These are phyloP conservation scores for Acacia pycnantha DNA, from an alignment of 331 rosid genomes.

Conservation along the genomic window DNA sequence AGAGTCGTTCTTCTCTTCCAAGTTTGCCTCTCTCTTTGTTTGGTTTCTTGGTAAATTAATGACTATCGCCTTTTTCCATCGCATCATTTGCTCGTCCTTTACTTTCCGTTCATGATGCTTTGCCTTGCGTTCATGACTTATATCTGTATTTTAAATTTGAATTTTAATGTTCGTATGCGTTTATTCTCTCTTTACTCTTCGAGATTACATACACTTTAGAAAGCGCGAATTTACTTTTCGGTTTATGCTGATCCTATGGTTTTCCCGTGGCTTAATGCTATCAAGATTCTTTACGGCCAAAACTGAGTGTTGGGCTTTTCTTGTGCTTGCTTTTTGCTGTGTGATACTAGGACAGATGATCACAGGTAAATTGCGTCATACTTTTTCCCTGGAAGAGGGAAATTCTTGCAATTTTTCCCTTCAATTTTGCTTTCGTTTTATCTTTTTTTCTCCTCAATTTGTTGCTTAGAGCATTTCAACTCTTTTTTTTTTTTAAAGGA, in stretches of 20 bases:
- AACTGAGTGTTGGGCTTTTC: constrained; percentile 1
- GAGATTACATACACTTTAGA: background rate
- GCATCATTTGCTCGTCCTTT: background rate
- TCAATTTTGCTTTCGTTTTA: background rate
- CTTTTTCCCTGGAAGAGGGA: background rate
- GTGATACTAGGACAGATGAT: background rate
- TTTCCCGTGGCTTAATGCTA: background rate
- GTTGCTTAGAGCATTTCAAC: background rate
- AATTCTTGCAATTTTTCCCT: background rate
- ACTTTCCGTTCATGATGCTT: background rate
- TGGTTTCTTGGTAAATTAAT: background rate
- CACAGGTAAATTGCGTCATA: background rate
- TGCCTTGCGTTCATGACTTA: background rate
- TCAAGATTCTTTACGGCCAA: background rate
- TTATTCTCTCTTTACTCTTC: constrained; percentile 5
- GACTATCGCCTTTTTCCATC: background rate
- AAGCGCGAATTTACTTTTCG: constrained; percentile 1
- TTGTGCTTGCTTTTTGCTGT: constrained; percentile 10
- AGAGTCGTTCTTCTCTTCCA: background rate
- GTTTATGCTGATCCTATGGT: constrained; percentile 4
- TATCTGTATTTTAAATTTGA: background rate
- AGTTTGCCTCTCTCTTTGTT: background rate
- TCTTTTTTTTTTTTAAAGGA: background rate
- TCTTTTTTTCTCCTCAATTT: background rate
- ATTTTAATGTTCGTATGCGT: background rate